Base-by-base conservation (phyloP, 2,329 filamentous ascomycete species). In the Penicillium sp. region DNA sequence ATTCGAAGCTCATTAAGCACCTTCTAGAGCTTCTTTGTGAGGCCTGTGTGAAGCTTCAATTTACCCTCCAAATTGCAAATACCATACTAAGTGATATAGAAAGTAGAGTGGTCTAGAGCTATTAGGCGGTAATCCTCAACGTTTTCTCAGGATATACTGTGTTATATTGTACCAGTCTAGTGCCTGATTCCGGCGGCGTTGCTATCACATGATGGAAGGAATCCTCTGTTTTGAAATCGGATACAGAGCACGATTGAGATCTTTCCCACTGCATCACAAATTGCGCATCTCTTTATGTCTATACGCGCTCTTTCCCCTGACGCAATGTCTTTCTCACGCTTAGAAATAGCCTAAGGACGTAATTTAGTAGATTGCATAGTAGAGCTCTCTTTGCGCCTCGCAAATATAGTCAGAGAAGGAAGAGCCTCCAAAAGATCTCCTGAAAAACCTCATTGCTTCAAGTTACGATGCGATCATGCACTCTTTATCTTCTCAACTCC, bases 301-400 rank as follows among this genome's bases (percentile, higher is more conserved):
- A 35, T 13, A 26, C 17, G 44, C 38, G 30, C 8, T 17, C 5
- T 58, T 41, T 15, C 35, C 35, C 8, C 15, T 7, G 7, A 23
- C 9, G 50, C 5, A 56, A 64, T 64, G 62, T 30, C 55, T 41
- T 49, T 31, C 29, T 29, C 7, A 21, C 17, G n/a, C 19, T 46
- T 38, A 8, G 17, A 38, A 31, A 26, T n/a, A 17, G 21, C 17
- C 21, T n/a, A 58, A n/a, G 47, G 35, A 41, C 29, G 30, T 23
- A 17, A 26, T 13, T n/a, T 29, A 46, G 46, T 29, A 30, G 41
- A 44, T 30, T 51, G 59, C 19, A 52, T 64, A 23, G 44, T 48
- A 62, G 48, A 56, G 38, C 44, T 64, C 30, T 31, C 51, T 44
- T 62, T 56, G 15, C 59, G 59, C 11, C 31, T 64, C 35, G 46